A percentile compares a stretch with the other conserved stretches of the same genome.
These are phyloP conservation scores for Astrocystis sublimbata DNA, from an alignment of 495 filamentous ascomycete genomes.

Conservation along the genomic window DNA sequence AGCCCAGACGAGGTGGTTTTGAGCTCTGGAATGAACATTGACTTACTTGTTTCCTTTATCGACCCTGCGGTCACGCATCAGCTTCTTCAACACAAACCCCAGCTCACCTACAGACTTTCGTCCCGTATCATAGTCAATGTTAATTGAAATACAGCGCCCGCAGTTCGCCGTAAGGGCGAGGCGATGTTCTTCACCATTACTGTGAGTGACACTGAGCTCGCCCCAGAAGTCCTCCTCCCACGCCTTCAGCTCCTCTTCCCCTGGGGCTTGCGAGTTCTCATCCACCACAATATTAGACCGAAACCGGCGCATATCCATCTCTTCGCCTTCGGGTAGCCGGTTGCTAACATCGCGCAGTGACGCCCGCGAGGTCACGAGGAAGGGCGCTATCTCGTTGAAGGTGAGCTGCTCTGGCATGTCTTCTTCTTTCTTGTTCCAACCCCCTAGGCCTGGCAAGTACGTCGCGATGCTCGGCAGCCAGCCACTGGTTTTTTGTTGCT, in stretches of 20 bases:
- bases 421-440: conserved; percentile 3
- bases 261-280: conserved; percentile 47
- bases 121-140: conserved; percentile 81
- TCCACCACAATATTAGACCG: conserved; percentile 81
- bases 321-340: conserved; percentile 54
- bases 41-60: conserved; percentile 67
- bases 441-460: conserved; percentile 30
- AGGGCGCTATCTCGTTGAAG: conserved; percentile 81
- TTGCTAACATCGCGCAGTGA: conserved; percentile 67
- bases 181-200: conserved; percentile 32
- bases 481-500: conserved; percentile 17
- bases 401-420: conserved; percentile 49
- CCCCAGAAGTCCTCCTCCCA: conserved; percentile 92
- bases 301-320: conserved; percentile 79
- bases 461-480: conserved; percentile 53
- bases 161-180: conserved; percentile 77
- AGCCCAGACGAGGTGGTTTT: no score
- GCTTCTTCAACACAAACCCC: conserved; percentile 71
- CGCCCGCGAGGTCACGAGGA: conserved; percentile 68
- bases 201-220: conserved; percentile 51
- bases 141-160: conserved; percentile 73
- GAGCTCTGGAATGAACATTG: no score
- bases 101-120: conserved; percentile 61
- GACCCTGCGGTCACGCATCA: conserved; percentile 76
- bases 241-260: conserved; percentile 51